A percentile compares a stretch with the other conserved stretches of the same genome.
These are phyloP conservation scores for Puccinellia tenuiflora DNA, from an alignment of 176 grass and related monocot species.

Conservation along the genomic window DNA sequence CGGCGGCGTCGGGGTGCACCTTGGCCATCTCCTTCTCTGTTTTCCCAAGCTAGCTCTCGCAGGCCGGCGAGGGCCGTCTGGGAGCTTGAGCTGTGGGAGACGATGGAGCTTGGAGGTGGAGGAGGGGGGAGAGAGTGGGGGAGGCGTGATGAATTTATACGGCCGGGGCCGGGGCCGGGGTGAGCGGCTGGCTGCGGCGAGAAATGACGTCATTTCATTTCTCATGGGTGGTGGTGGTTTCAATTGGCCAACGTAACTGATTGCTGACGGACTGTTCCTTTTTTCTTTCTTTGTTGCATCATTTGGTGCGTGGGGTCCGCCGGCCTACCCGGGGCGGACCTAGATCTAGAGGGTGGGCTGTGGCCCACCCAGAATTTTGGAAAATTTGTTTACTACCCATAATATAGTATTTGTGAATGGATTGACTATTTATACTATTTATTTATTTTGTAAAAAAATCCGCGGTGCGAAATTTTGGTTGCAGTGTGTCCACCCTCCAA, in stretches of 20 bases:
- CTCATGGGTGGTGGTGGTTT: no score
- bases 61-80: not conserved
- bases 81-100: not conserved
- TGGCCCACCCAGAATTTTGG: no score
- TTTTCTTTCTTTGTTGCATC: not conserved
- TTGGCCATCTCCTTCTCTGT: slow-evolving; percentile 18
- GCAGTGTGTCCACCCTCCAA: no score
- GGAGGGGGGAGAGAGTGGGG: not conserved
- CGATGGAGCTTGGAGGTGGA: not conserved
- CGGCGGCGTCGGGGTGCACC: slow-evolving; percentile 44
- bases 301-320: not conserved
- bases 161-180: not conserved
- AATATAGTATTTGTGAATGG: no score
- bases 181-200: not conserved
- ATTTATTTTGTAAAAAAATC: no score
- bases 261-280: not conserved
- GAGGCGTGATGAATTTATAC: not conserved
- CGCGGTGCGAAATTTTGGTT: no score
- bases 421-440: no score
- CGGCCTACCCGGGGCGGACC: no score
- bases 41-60: not conserved
- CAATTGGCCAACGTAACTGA: not conserved
- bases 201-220: no score
- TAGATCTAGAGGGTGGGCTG: no score
- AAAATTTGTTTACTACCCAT: no score